Conservation (phyloP, 179 eudicot genomes). For the Amaranthus tricolor region DNA sequence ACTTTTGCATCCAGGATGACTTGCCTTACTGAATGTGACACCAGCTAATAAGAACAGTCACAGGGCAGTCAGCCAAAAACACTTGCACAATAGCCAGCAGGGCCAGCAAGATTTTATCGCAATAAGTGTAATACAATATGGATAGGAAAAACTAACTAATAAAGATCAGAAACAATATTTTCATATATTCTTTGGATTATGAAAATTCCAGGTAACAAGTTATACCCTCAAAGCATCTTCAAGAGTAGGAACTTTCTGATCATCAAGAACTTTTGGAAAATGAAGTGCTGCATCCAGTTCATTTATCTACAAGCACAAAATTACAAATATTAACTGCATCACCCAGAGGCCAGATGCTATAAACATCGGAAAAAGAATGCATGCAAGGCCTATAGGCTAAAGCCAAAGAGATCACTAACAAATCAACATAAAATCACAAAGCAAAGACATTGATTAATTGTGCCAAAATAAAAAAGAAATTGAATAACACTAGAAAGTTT, state of each 20-base stretch:
- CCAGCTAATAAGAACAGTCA: slow-evolving; percentile 45
- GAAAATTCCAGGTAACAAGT: not conserved
- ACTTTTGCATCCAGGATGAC: slow-evolving; percentile 87
- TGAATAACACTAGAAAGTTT: not conserved
- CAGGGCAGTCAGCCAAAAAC: slow-evolving; percentile 17
- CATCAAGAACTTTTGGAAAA: slow-evolving; percentile 38
- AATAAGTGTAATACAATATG: slow-evolving; percentile 3
- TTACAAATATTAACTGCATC: slow-evolving; percentile 12
- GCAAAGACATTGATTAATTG: not conserved
- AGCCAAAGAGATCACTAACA: slow-evolving; percentile 1
- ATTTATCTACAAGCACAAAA: slow-evolving; percentile 53
- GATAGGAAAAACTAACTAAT: not conserved
- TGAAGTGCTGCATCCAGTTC: slow-evolving; percentile 46
- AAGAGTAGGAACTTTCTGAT: slow-evolving; percentile 49
- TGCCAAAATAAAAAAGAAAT: not conserved
- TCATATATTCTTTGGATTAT: not conserved
- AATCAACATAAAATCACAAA: not conserved
- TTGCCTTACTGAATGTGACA: slow-evolving; percentile 64
- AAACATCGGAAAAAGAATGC: not conserved
- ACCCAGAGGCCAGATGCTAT: not conserved
- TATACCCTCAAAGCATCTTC: slow-evolving; percentile 86
- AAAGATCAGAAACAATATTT: not conserved
- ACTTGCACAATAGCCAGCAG: slow-evolving; percentile 13
- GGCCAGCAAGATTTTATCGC: not conserved
- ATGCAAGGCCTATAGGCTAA: not conserved